Evolutionary conservation across 768 basidiomycete genomes (phyloP).

Genomic region (Boletales sp.): DNA sequence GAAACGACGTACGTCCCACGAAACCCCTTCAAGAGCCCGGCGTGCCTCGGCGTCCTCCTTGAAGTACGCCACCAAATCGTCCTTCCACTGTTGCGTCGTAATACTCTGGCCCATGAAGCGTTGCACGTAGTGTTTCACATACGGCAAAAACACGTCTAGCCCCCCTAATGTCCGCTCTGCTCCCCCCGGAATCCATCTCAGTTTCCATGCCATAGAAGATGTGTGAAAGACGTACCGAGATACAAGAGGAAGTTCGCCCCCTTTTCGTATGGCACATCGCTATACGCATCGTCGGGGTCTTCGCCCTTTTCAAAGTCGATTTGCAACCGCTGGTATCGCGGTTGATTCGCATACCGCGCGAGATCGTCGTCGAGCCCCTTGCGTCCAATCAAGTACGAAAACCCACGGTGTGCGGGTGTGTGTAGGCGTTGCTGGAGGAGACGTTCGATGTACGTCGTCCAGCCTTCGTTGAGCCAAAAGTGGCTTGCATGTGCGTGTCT

Average conservation of each 20-base stretch:
- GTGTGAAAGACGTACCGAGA: slow-evolving; percentile 50
- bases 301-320: slow-evolving; percentile 71
- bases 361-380: slow-evolving; percentile 71
- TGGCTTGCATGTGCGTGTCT: slow-evolving; percentile 69
- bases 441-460: slow-evolving; percentile 92
- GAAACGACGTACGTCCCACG: slow-evolving; percentile 66
- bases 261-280: slow-evolving; percentile 78
- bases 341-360: slow-evolving; percentile 50
- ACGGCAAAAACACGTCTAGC: slow-evolving; percentile 73
- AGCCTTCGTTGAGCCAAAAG: slow-evolving; percentile 91
- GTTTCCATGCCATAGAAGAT: neutral
- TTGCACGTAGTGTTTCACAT: slow-evolving; percentile 76
- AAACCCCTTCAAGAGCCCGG: slow-evolving; percentile 64
- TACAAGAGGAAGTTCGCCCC: slow-evolving; percentile 85
- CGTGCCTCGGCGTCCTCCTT: slow-evolving; percentile 48
- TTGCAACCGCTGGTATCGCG: slow-evolving; percentile 73
- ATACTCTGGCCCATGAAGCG: slow-evolving; percentile 83
- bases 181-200: neutral
- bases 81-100: slow-evolving; percentile 80
- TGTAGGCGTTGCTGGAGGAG: slow-evolving; percentile 67
- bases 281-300: slow-evolving; percentile 78
- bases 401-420: slow-evolving; percentile 72
- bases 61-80: slow-evolving; percentile 73
- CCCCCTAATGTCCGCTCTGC: slow-evolving; percentile 15
- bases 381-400: slow-evolving; percentile 74